Evolutionary conservation across 2,329 filamentous ascomycete species (phyloP).

Genomic region (Metarhizium robertsii): DNA sequence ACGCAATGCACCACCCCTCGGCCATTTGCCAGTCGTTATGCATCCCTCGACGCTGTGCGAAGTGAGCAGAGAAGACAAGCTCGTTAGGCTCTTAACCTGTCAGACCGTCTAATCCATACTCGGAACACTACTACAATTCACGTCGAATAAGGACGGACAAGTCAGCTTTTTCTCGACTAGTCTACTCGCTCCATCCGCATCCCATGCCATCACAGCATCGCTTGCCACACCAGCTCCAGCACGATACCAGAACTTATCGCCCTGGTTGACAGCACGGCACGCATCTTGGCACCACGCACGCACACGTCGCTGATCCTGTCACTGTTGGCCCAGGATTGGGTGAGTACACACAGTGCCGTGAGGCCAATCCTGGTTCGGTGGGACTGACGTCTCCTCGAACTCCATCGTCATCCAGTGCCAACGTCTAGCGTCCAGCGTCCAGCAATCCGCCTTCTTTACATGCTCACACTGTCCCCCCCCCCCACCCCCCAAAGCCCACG

Average conservation of each 20-base stretch:
- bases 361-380: neutral
- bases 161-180: too few species aligned
- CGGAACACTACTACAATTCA: too few species aligned
- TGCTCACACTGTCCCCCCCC: neutral
- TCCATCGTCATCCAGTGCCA: neutral
- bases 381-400: neutral
- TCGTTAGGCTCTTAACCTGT: too few species aligned
- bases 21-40: too few species aligned
- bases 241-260: neutral
- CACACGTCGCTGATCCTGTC: neutral
- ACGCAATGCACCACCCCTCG: too few species aligned
- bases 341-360: neutral
- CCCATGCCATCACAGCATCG: neutral
- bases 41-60: too few species aligned
- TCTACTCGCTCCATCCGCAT: neutral
- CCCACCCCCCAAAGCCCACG: constrained; percentile 14
- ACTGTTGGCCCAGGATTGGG: neutral
- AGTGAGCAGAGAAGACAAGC: too few species aligned
- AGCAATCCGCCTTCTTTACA: too few species aligned
- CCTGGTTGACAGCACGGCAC: neutral
- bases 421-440: too few species aligned
- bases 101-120: too few species aligned
- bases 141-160: too few species aligned
- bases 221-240: neutral
- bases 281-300: neutral